Percentiles rank a stretch among this genome's conserved stretches.
phyloP scores from a whole-genome alignment of 2,329 filamentous ascomycete genomes.

The Talaromyces albobiverticillius region DNA sequence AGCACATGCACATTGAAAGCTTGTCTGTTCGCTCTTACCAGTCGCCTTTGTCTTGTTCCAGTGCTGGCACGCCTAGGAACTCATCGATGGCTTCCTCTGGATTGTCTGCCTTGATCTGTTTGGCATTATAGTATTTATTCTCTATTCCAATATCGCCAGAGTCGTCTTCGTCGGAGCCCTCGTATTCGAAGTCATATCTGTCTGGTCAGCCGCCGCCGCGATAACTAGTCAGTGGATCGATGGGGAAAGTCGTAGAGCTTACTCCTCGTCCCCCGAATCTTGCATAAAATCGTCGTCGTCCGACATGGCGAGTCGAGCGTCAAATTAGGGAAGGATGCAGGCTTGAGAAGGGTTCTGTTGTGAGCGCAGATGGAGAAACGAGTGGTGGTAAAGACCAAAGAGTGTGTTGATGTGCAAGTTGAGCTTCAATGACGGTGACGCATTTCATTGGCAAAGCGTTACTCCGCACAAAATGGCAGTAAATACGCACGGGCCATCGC shows the following conservation, averaged over 20 bases:
- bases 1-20: not conserved
- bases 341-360: not conserved
- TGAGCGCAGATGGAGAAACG: not conserved
- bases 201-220: slow-evolving; percentile 23
- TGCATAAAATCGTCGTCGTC: slow-evolving; percentile 92
- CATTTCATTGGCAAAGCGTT: not conserved
- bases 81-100: slow-evolving; percentile 87
- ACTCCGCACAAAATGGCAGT: not conserved
- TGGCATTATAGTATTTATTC: slow-evolving; percentile 99
- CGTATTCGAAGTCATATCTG: slow-evolving; percentile 95
- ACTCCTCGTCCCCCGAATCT: slow-evolving; percentile 85
- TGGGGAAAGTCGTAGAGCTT: too few relatives aligned
- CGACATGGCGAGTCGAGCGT: slow-evolving; percentile 56
- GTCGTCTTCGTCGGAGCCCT: slow-evolving; percentile 87
- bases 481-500: too few relatives aligned
- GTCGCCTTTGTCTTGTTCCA: slow-evolving; percentile 91
- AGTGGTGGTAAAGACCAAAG: not conserved
- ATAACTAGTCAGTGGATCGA: slow-evolving; percentile 3
- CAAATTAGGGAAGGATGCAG: not conserved
- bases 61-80: slow-evolving; percentile 79
- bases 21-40: slow-evolving; percentile 55
- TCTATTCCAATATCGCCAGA: slow-evolving; percentile 90
- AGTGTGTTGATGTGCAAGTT: not conserved
- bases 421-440: not conserved
- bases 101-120: slow-evolving; percentile 86